These are phyloP conservation scores for Aphanomyces euteiches DNA, from an alignment of 352 stramenopile genomes.

Conservation along the genomic window DNA sequence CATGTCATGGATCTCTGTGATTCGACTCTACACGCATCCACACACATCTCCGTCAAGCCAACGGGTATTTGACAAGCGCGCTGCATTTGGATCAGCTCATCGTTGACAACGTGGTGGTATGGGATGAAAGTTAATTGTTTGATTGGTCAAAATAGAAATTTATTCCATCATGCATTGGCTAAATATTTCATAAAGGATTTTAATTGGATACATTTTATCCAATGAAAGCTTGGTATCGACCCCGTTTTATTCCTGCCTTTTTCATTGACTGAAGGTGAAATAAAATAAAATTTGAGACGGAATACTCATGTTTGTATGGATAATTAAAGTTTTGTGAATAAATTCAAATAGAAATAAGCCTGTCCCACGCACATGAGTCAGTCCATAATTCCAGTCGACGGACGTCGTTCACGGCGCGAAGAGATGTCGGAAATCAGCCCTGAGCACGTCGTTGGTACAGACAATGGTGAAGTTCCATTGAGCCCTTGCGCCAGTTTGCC, in stretches of 20 bases:
- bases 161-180: too few species aligned
- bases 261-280: not conserved
- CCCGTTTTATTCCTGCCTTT: not conserved
- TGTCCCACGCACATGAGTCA: not conserved
- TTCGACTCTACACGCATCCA: too few species aligned
- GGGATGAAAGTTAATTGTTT: too few species aligned
- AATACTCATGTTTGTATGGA: not conserved
- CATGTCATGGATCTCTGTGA: too few species aligned
- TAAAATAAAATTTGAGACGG: too few species aligned
- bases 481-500: not conserved
- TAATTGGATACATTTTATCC: not conserved
- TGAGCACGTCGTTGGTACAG: not conserved
- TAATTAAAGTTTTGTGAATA: not conserved
- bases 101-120: too few species aligned
- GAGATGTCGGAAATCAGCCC: not conserved
- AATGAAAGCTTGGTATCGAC: not conserved
- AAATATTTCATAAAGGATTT: not conserved
- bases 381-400: not conserved
- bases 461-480: constrained; percentile 1
- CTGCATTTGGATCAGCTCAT: too few species aligned
- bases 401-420: not conserved
- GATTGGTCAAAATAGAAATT: too few species aligned
- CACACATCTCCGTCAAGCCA: too few species aligned
- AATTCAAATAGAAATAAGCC: too few species aligned
- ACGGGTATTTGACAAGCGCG: too few species aligned